Evolutionary conservation across 306 rosid genomes (phyloP), one percentile per base, ranked within the genome.

Genomic region (Malus fusca): DNA sequence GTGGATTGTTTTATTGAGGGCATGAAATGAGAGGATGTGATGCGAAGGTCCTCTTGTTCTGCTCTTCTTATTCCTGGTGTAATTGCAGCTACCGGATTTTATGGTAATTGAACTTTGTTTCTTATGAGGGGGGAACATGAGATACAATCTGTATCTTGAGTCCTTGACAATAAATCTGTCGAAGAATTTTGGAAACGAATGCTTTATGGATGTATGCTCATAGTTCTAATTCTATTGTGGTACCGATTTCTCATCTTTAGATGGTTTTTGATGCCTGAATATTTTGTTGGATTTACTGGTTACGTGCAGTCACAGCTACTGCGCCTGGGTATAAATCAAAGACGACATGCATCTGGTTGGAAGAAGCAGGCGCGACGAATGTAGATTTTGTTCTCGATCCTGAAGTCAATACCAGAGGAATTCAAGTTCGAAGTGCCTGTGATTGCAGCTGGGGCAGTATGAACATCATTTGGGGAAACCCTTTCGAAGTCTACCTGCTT

Each of bases 321-420:
- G 86, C 81, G 83, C 83, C 92, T 28, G 97, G 97, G 30, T 92
- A 88, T 90, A 88, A 86, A 77, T 83, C 97, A 51, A 95, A 87
- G 88, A 89, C 83, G 19, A 95, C 97, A 8, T 23, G 82, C 73
- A 85, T 92, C 82, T 90, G 90, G 96, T 79, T 95, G 74, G 91
- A 89, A 56, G 90, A 83, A 66, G 89, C 91, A 71, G 87, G 89
- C 13, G 75, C 73, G 82, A 79, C 71, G 81, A 82, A 94, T 3
- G 77, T 89, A 79, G 97, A 95, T 90, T 95, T 95, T 84, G 86
- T 92, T 83, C 97, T 95, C 46, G 91, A 92, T 43, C 93, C 90
- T 63, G 87, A 88, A 78, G 80, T 81, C 59, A 40, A 66, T 59
- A 44, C 67, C 76, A 72, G 79, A 72, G 88, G 87, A 66, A 76